phyloP scores from a whole-genome alignment of 257 asterid species.

The Solanum piurae region DNA sequence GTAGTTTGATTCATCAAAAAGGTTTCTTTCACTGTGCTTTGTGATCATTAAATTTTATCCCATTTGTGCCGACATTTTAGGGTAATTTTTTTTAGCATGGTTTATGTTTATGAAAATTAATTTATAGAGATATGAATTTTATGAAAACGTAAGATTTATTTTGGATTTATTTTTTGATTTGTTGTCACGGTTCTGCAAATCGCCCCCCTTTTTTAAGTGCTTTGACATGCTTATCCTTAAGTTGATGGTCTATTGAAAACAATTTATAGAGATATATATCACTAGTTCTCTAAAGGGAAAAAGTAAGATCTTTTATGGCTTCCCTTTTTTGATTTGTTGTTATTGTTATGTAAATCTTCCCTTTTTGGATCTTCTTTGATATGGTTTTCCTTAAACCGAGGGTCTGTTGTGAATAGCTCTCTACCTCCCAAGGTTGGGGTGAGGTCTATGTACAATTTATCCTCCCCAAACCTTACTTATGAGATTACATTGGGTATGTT shows the following conservation, averaged over 20 bases:
- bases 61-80: background rate
- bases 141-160: background rate
- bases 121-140: background rate
- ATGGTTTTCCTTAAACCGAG: background rate
- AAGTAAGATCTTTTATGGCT: background rate
- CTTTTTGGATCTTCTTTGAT: background rate
- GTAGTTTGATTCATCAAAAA: no score
- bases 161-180: no score
- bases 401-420: background rate
- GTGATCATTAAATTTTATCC: background rate
- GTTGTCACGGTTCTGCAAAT: background rate
- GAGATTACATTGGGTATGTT: background rate
- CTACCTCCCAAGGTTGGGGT: background rate
- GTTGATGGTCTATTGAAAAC: background rate
- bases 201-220: accelerated
- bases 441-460: background rate
- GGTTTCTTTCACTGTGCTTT: background rate
- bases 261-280: background rate
- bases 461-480: background rate
- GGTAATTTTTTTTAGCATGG: no score
- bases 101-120: no score
- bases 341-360: background rate
- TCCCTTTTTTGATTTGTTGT: background rate
- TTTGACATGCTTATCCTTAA: background rate
- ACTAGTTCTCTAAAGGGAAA: background rate